These are phyloP conservation scores for Neurospora sp. DNA, from an alignment of 2,329 filamentous ascomycete genomes.

Conservation along the genomic window DNA sequence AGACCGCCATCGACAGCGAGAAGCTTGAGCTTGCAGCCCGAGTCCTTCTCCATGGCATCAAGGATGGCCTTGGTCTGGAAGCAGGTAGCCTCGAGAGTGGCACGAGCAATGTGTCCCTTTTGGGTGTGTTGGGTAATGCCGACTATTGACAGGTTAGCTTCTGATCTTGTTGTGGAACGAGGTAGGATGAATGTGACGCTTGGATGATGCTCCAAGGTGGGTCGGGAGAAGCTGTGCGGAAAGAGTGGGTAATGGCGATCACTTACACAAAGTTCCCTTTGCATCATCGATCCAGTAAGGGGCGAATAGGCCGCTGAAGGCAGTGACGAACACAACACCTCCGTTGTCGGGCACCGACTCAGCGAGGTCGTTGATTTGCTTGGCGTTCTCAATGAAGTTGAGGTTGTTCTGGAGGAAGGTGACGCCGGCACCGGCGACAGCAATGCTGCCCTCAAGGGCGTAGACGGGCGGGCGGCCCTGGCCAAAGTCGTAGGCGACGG, in stretches of 20 bases:
- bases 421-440: conserved; percentile 71
- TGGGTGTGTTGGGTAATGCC: conserved; percentile 80
- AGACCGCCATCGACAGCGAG: conserved; percentile 84
- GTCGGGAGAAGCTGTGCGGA: background rate
- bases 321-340: conserved; percentile 78
- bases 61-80: conserved; percentile 90
- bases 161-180: background rate
- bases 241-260: background rate
- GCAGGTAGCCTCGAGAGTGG: conserved; percentile 83
- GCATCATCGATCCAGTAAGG: conserved; percentile 95
- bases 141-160: conserved; percentile 32
- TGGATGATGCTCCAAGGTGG: conserved; percentile 8
- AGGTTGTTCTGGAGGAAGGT: conserved; percentile 63
- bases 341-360: conserved; percentile 59
- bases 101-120: conserved; percentile 77
- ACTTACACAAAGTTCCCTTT: conserved; percentile 63
- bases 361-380: conserved; percentile 41
- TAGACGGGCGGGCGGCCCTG: conserved; percentile 54
- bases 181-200: background rate
- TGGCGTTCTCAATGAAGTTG: conserved; percentile 44
- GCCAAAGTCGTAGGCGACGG: conserved; percentile 76
- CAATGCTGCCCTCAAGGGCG: conserved; percentile 75
- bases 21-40: conserved; percentile 61
- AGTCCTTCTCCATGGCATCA: conserved; percentile 84
- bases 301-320: conserved; percentile 83